Evolutionary conservation across 805 yeast genomes (phyloP).

Genomic region (Isabelozyma pseudorhagii): DNA sequence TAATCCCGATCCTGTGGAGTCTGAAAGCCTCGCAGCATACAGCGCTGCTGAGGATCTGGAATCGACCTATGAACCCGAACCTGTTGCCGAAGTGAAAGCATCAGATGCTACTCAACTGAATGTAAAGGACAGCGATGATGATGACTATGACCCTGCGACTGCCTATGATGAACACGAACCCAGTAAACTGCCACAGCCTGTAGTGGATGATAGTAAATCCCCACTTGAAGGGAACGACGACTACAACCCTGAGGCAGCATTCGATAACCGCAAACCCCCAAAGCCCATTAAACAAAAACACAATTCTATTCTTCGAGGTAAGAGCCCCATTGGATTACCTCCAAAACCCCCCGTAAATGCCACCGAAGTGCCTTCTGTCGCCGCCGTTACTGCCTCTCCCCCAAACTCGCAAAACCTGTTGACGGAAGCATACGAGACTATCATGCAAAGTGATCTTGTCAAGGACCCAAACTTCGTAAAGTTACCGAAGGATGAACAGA

Average conservation of each 20-base stretch:
- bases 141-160: conserved; percentile 8
- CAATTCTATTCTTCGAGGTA: conserved; percentile 4
- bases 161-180: not conserved
- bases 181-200: not conserved
- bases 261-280: conserved; percentile 3
- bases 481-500: conserved; percentile 32
- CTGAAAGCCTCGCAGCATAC: too few species aligned
- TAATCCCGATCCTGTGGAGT: too few species aligned
- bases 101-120: not conserved
- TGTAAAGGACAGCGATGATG: not conserved
- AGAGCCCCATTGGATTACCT: conserved; percentile 19
- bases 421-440: conserved; percentile 33
- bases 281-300: conserved; percentile 10
- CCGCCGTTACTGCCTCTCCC: conserved; percentile 1
- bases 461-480: conserved; percentile 34
- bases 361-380: not conserved
- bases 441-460: conserved; percentile 32
- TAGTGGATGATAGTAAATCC: conserved; percentile 9
- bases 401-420: conserved; percentile 15
- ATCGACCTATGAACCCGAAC: conserved; percentile 8
- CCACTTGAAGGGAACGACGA: conserved; percentile 23
- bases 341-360: conserved; percentile 26
- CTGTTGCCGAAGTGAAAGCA: not conserved
- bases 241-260: conserved; percentile 24
- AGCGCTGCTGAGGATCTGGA: conserved; percentile 1